Evolutionary conservation across 371 early-diverging fungal species (phyloP), one percentile per base, ranked within the genome.

Genomic region (Actinomortierella wolfii): DNA sequence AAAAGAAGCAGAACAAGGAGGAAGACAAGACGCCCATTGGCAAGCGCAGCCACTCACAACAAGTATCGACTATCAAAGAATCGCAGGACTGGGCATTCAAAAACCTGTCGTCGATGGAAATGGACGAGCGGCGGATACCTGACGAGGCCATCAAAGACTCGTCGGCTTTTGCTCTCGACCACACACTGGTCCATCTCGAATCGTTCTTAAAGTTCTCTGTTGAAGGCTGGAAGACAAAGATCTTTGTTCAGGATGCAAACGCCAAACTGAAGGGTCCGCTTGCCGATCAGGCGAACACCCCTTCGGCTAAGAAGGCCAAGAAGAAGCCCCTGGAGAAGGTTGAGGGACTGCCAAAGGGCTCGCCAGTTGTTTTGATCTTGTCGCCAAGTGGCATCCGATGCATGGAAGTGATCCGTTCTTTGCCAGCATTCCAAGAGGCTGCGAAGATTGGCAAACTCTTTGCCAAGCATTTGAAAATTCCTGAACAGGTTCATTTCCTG

Each of bases 401-500:
- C 1, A 83, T 91, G 0, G 88, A 90, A 40, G 77, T 94, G 43
- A 83, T 84, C 29, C 80, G 87, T 60, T 52, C 67, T 1, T 34
- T 83, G 51, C 74, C 74, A 2, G 53, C 67, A 43, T 82, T 84
- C 26, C 49, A 70, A 3, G 74, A 70, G 63, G 77, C 81, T 29
- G 80, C 79, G 39, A 86, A 86, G 56, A 80, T 93, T 21, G 89
- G 86, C 17, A 95, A 95, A 76, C 76, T 94, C 41, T 95, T 95
- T 76, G 90, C 93, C 14, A 86, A 90, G 56, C 96, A 95, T 65
- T 77, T 94, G 67, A 94, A 94, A 68, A 76, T 93, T 1, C 77
- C 79, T 17, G 92, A 91, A 47, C 94, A 95, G 68, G 75, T 82
- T 18, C 61, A 82, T 53, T 78, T 82, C 54, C 78, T 93, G 51